A percentile compares a stretch with the other conserved stretches of the same genome.
Evolutionary conservation across 2,329 filamentous ascomycete species (phyloP).

Genomic region (Thelonectria rubi): DNA sequence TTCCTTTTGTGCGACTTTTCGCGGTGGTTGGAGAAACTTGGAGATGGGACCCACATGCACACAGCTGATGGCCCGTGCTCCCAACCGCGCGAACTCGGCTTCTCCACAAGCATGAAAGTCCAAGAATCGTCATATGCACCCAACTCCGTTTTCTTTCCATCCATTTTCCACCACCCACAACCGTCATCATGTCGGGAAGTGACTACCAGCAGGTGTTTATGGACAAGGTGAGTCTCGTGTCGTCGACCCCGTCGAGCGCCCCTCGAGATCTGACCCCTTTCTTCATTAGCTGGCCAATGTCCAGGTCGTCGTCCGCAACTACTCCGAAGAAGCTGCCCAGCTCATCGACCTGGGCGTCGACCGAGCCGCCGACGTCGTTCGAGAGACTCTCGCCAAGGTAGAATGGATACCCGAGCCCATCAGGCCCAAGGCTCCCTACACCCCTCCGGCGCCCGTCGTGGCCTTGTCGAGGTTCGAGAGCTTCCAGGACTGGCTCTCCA

Average conservation of each 20-base stretch:
- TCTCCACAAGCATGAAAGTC: constrained; percentile 42
- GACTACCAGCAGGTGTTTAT: constrained; percentile 74
- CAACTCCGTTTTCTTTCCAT: constrained; percentile 36
- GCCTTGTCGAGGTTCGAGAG: constrained; percentile 56
- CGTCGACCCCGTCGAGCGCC: constrained; percentile 1
- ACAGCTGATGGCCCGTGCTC: constrained; percentile 38
- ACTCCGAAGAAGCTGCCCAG: constrained; percentile 78
- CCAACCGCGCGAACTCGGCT: constrained; percentile 35
- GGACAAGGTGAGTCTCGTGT: constrained; percentile 69
- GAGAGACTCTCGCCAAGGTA: constrained; percentile 72
- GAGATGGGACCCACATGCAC: constrained; percentile 14
- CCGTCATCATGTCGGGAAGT: constrained; percentile 74
- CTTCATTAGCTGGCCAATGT: constrained; percentile 60
- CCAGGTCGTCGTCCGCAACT: constrained; percentile 72
- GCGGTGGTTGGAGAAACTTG: constrained; percentile 15
- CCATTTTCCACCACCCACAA: constrained; percentile 31
- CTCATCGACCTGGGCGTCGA: constrained; percentile 86
- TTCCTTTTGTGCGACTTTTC: background rate
- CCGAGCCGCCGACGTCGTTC: constrained; percentile 73
- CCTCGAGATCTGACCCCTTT: constrained; percentile 21
- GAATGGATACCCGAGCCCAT: constrained; percentile 78
- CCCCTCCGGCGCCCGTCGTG: constrained; percentile 46
- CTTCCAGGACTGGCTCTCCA: constrained; percentile 74
- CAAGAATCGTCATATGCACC: constrained; percentile 42
- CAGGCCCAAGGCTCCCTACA: constrained; percentile 63